These are phyloP conservation scores for Aspergillus baeticus DNA, from an alignment of 495 filamentous ascomycete genomes.

Conservation along the genomic window DNA sequence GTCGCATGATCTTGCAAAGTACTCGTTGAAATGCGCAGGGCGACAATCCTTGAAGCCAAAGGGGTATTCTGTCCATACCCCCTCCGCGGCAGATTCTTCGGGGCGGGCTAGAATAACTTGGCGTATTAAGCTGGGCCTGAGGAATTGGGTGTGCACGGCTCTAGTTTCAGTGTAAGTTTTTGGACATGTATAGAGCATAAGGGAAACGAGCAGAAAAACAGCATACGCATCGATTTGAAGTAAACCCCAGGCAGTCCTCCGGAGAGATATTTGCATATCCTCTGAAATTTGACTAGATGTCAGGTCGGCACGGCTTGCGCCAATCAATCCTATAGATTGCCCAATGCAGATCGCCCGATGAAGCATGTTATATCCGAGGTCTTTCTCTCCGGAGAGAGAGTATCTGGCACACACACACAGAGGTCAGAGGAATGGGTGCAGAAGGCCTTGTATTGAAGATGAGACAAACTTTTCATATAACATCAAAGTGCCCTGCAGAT, in stretches of 20 bases:
- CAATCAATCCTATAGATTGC: conserved; percentile 36
- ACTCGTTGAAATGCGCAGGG: conserved; percentile 33
- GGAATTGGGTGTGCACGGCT: conserved; percentile 41
- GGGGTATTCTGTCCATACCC: conserved; percentile 40
- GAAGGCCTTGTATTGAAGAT: not conserved
- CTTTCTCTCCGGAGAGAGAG: conserved; percentile 41
- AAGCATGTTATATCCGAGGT: conserved; percentile 43
- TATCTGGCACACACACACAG: conserved; percentile 25
- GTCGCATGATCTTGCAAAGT: conserved; percentile 40
- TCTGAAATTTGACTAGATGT: conserved; percentile 22
- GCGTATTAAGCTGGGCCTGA: conserved; percentile 37
- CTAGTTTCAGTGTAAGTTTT: conserved; percentile 20
- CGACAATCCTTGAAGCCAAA: conserved; percentile 32
- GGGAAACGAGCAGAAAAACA: not conserved
- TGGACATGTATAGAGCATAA: not conserved
- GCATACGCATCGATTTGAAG: conserved; percentile 47
- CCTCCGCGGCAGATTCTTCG: conserved; percentile 19
- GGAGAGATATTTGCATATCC: conserved; percentile 37
- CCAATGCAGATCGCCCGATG: conserved; percentile 42
- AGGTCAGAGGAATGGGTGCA: not conserved
- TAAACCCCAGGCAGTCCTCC: conserved; percentile 42
- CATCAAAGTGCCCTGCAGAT: conserved; percentile 42
- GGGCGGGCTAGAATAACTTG: conserved; percentile 35
- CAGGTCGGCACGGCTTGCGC: conserved; percentile 21
- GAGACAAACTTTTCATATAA: conserved; percentile 40